These are phyloP conservation scores for Novymonas esmeraldas DNA, from an alignment of 208 protist species.

Conservation along the genomic window DNA sequence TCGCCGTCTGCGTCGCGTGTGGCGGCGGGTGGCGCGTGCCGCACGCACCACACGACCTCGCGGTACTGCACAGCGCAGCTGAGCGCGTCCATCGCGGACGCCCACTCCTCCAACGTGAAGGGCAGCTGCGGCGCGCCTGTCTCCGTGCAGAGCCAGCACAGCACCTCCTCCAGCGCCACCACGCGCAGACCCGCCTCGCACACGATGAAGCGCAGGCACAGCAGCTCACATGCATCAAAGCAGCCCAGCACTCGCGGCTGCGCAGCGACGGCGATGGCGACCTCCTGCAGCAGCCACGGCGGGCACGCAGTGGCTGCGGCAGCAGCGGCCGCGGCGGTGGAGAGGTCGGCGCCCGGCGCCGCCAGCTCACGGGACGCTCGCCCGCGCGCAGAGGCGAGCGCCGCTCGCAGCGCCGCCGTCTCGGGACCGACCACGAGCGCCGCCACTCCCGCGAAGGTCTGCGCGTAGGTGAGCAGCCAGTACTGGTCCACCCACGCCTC, in stretches of 20 bases:
- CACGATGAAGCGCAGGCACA: conserved; percentile 40
- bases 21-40: not conserved
- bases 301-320: not conserved
- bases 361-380: too few species aligned
- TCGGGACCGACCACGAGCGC: conserved; percentile 39
- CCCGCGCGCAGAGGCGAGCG: conserved; percentile 9
- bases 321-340: not conserved
- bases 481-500: conserved; percentile 55
- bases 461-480: conserved; percentile 60
- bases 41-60: conserved; percentile 39
- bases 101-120: conserved; percentile 47
- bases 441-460: conserved; percentile 34
- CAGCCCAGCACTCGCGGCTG: conserved; percentile 17
- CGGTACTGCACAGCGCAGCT: conserved; percentile 56
- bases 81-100: conserved; percentile 43
- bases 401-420: conserved; percentile 18
- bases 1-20: not conserved
- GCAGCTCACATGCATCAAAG: conserved; percentile 40
- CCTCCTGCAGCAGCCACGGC: conserved; percentile 17
- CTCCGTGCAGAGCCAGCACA: conserved; percentile 34
- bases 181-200: conserved; percentile 40
- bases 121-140: conserved; percentile 11
- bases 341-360: too few species aligned
- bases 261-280: conserved; percentile 7
- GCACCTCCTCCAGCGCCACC: conserved; percentile 35